These are phyloP conservation scores for Stachybotrys elegans DNA, from an alignment of 2,329 filamentous ascomycete genomes.

Conservation along the genomic window DNA sequence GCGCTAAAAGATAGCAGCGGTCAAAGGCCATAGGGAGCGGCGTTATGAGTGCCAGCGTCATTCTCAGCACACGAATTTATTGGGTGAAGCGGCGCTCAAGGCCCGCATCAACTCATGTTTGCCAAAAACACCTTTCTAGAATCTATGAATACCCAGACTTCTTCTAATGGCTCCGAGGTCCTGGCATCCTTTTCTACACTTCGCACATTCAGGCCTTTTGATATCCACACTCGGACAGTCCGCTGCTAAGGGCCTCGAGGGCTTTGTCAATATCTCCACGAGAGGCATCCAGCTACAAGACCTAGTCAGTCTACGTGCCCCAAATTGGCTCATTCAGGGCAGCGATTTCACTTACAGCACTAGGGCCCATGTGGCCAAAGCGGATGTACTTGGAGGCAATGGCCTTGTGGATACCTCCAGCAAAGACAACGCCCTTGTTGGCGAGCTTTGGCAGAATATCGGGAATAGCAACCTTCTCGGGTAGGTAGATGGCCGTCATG, in stretches of 20 bases:
- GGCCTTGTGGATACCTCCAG: constrained; percentile 92
- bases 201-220: constrained; percentile 38
- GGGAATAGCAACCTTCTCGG: constrained; percentile 73
- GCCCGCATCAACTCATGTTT: no score
- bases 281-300: constrained; percentile 61
- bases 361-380: constrained; percentile 97
- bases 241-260: constrained; percentile 69
- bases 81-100: no score
- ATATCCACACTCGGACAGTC: constrained; percentile 69
- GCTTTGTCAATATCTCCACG: constrained; percentile 81
- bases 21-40: no score
- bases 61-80: no score
- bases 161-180: background rate
- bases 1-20: no score
- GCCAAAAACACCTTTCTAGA: no score
- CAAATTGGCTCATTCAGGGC: background rate
- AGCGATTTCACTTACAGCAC: constrained; percentile 54
- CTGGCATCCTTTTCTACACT: background rate
- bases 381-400: constrained; percentile 91
- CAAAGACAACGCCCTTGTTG: constrained; percentile 88
- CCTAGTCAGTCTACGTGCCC: constrained; percentile 13
- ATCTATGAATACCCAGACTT: no score
- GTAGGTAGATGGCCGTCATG: constrained; percentile 97
- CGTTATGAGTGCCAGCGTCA: no score
- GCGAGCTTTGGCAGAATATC: constrained; percentile 81